Evolutionary conservation across 2,329 filamentous ascomycete species (phyloP), one percentile per base, ranked within the genome.

Genomic region (Cercospora canescens): DNA sequence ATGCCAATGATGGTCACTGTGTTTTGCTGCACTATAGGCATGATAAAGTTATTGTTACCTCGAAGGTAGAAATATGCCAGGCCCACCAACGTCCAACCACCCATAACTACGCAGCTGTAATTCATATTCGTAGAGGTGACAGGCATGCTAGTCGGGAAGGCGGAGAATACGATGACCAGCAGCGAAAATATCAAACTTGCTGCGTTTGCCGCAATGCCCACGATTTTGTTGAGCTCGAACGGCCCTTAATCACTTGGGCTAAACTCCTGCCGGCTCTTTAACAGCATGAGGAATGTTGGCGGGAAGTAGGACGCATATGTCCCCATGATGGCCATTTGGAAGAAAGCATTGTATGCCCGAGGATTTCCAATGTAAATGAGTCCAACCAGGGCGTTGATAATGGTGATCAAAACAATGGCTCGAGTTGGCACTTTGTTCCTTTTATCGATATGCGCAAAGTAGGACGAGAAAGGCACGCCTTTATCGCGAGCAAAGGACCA

Each of bases 291-390:
- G 18, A 21, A 16, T 6, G 16, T 45, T 6, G 39, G 39, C 6
- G 39, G 39, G 6, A 45, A 21, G 39, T 45, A 45, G 6, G 39
- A 45, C 4, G 39, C 39, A 14, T 45, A 45, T 16, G 39, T 21
- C 14, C 39, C 39, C 39, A 45, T 45, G 39, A 45, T 16, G 39
- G 39, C 39, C 39, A 45, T 45, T 14, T 45, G 39, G 39, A 45
- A 45, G 56, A 59, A 59, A 7, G 62, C 62, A 48, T 86, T 83
- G 74, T 86, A 85, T 4, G 84, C 85, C 6, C 80, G 79, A 2
- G 79, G 75, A n/a, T 81, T 85, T 41, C 81, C 84, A 63, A 86
- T 81, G 74, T 83, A 84, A 76, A 86, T 85, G 62, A 85, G 76
- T 0, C 80, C 80, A 7, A 85, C 76, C 8, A 83, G 73, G n/a